Evolutionary conservation across 202 grass and related monocot genomes (phyloP), one percentile per base, ranked within the genome.

Genomic region (Setaria viridis): DNA sequence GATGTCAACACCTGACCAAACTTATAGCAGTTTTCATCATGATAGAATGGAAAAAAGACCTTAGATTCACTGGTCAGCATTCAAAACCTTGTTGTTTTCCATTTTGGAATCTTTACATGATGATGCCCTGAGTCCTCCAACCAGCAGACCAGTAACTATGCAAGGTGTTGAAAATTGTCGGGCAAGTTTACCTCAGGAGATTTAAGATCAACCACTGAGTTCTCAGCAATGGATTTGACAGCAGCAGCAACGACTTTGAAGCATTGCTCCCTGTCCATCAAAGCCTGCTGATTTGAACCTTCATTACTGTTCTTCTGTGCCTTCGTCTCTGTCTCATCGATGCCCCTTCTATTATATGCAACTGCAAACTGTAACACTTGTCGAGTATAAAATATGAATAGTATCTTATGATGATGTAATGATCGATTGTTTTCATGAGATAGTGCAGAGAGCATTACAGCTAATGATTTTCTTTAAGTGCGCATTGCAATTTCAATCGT

Each of bases 281-380:
- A 88, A 81, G 73, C 60, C 68, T 82, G 90, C 83, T 91, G 78
- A 54, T 45, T 82, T 20, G 81, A 82, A 75, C 62, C 81, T 74
- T 77, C 79, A 32, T 56, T 72, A 33, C 17, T 81, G 32, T 73
- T 80, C 78, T 95, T 96, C 69, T 87, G 80, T 12, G 70, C 45
- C 72, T 95, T 97, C 78, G 75, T 85, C 59, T 90, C 93, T 17
- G 49, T 92, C 68, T 94, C 93, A 41, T 93, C 90, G 54, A 89
- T 85, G 68, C 97, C 97, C 91, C 97, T 95, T 89, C 93, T 91
- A 82, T 93, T 96, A 87, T 94, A 96, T n/a, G 90, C 93, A 74
- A 96, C 97, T 83, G 97, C 97, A 63, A 99, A 99, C 92, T 99
- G 87, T 59, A 90, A 76, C 59, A 82, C 66, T 87, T 63, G 49